These are phyloP conservation scores for Galerina marginata DNA, from an alignment of 768 basidiomycete species.

Conservation along the genomic window DNA sequence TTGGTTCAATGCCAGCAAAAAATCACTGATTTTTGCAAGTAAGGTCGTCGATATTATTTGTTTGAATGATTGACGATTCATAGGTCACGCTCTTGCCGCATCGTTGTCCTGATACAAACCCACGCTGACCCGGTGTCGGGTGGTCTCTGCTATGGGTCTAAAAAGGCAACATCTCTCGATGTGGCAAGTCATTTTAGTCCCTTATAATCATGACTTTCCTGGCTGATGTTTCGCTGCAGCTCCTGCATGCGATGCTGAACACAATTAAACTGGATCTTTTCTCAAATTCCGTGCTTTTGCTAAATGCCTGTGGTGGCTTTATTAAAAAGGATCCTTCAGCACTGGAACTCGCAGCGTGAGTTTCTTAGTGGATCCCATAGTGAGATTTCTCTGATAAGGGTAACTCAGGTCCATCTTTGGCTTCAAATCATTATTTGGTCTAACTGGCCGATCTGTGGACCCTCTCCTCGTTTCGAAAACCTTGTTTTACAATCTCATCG, in stretches of 20 bases:
- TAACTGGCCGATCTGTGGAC: neutral
- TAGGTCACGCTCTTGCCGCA: neutral
- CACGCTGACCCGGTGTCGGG: neutral
- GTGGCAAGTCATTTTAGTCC: neutral
- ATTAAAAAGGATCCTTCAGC: neutral
- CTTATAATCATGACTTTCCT: neutral
- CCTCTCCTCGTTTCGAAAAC: neutral
- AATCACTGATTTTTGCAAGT: neutral
- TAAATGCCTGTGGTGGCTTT: neutral
- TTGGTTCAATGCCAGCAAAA: too few relatives aligned
- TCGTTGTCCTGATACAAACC: neutral
- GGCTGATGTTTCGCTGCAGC: too few relatives aligned
- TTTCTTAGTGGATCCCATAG: neutral
- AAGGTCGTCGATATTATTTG: neutral
- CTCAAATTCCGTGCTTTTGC: neutral
- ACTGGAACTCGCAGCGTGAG: neutral
- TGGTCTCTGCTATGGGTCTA: neutral
- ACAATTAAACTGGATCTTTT: neutral
- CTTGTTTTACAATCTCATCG: neutral
- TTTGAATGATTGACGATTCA: too few relatives aligned
- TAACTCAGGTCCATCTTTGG: neutral
- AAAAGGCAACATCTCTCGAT: neutral
- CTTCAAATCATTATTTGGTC: neutral
- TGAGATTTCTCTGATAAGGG: neutral
- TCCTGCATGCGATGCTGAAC: neutral